Evolutionary conservation across 176 grass and related monocot genomes (phyloP).

Genomic region (Poa annua): DNA sequence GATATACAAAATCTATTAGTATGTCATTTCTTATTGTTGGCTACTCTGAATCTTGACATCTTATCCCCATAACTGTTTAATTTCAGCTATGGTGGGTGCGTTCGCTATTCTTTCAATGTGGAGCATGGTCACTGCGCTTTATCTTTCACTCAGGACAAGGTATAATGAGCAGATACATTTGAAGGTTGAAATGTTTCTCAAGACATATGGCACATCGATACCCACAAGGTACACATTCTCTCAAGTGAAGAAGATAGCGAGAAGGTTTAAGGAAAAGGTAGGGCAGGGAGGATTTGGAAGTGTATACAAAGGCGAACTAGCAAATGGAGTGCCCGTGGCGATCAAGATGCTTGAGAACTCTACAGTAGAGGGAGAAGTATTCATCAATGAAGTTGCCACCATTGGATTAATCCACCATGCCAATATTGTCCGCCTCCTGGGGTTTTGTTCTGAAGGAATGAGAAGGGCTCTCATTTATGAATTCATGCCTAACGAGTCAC

Average conservation of each 20-base stretch:
- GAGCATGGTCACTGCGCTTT: background rate
- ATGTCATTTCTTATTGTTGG: background rate
- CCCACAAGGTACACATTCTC: background rate
- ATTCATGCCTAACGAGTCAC: constrained; percentile 17
- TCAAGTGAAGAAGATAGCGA: constrained; percentile 15
- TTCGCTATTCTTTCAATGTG: background rate
- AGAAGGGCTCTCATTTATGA: constrained; percentile 18
- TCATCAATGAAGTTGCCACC: constrained; percentile 4
- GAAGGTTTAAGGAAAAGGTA: background rate
- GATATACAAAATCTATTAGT: no score
- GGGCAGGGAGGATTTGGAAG: constrained; percentile 18
- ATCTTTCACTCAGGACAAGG: constrained; percentile 15
- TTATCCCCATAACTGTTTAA: background rate
- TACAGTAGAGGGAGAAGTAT: constrained; percentile 5
- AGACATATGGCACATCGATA: background rate
- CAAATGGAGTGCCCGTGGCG: background rate
- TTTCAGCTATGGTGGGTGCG: background rate
- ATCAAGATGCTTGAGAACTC: constrained; percentile 15
- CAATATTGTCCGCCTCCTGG: background rate
- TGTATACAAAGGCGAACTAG: background rate
- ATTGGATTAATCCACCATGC: background rate
- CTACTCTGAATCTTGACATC: background rate
- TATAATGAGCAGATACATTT: constrained; percentile 2
- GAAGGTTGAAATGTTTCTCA: constrained; percentile 4
- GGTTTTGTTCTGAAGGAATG: constrained; percentile 3